phyloP scores from a whole-genome alignment of 2,329 filamentous ascomycete genomes.

The Fusarium sp. region DNA sequence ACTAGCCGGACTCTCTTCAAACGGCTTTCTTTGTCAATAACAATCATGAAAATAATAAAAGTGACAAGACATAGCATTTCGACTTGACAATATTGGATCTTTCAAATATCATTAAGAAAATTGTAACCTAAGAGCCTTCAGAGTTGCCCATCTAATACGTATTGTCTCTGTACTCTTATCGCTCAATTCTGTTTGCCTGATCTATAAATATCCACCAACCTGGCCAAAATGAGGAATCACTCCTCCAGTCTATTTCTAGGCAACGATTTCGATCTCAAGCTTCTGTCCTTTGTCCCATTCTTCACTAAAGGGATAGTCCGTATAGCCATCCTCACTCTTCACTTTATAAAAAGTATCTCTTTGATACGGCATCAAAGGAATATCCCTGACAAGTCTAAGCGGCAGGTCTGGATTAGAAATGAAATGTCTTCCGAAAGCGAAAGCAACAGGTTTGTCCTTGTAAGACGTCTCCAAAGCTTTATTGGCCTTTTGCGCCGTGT shows the following conservation, averaged over 20 bases:
- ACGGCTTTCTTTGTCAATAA: background rate
- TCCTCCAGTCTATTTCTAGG: too few relatives aligned
- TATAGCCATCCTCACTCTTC: slow-evolving; percentile 40
- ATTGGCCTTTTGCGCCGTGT: slow-evolving; percentile 45
- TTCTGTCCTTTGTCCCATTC: background rate
- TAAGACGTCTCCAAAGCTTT: slow-evolving; percentile 48
- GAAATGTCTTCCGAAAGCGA: slow-evolving; percentile 51
- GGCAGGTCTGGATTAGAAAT: slow-evolving; percentile 46
- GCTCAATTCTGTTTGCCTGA: too few relatives aligned
- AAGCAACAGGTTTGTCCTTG: slow-evolving; percentile 47
- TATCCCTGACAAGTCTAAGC: slow-evolving; percentile 37
- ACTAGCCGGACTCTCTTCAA: background rate
- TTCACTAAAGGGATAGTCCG: slow-evolving; percentile 44
- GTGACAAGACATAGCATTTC: too few relatives aligned
- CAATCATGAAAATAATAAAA: too few relatives aligned
- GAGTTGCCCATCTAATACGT: too few relatives aligned
- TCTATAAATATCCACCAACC: background rate
- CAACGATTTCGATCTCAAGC: rapidly evolving
- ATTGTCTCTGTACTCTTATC: too few relatives aligned
- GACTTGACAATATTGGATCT: too few relatives aligned
- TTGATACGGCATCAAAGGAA: slow-evolving; percentile 46
- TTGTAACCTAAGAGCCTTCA: too few relatives aligned
- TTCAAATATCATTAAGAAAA: too few relatives aligned
- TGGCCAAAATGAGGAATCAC: background rate
- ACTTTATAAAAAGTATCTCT: slow-evolving; percentile 49